Evolutionary conservation across 2,329 filamentous ascomycete species (phyloP), one percentile per base, ranked within the genome.

Genomic region (Diaporthe sp.): DNA sequence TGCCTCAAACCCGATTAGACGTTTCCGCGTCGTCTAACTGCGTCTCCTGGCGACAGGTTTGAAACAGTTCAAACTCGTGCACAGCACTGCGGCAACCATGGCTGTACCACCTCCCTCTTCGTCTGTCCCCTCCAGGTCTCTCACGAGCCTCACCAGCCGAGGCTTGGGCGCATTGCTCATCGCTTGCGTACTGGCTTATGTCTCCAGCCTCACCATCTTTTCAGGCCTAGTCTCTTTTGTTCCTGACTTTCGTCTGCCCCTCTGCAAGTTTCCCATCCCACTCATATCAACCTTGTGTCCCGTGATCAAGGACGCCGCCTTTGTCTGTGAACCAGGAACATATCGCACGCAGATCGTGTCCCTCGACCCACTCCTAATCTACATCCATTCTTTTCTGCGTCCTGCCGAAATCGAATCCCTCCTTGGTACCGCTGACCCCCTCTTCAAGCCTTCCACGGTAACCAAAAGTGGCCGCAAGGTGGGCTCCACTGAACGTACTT

Each of bases 301-400:
- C 19, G 9, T 3, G 7, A 3, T n/a, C n/a, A 7, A 50, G 12
- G 27, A 25, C 8, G 10, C 35, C 32, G 35, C 74, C 1, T 82
- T 81, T 66, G 73, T 74, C 56, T 85, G 83, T 75, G 77, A 77
- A 15, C 68, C 78, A 1, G 81, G 83, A 27, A 73, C 78, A 19
- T 86, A 86, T 77, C 80, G 78, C 6, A 85, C 83, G 0, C 82
- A 85, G 71, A 81, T 86, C 55, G 79, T 86, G 51, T 86, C 84
- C 19, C 79, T 85, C 27, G 82, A 85, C 55, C 85, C 85, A 2
- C 78, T 86, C 1, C 79, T 86, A 12, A 83, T 86, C 74, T 86
- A 86, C 77, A 84, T 86, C 79, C 83, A 83, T 77, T 75, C 81
- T 71, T 84, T 86, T 78, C 78, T 86, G 51, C 76, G 80, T 2